Evolutionary conservation across 83 land plant species (phyloP).

Genomic region (Larix sibirica): DNA sequence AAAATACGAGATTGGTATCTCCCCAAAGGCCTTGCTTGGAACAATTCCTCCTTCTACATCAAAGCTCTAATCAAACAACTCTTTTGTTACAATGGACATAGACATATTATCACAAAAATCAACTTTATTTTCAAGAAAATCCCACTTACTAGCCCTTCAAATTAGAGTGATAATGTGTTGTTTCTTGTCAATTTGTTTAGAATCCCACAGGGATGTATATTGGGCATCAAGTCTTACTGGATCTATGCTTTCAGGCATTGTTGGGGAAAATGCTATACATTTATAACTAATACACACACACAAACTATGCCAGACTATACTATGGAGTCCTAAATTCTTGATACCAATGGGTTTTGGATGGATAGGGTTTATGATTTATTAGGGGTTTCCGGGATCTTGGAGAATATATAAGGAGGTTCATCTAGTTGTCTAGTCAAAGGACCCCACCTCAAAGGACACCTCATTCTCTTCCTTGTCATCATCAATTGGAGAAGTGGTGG

Average conservation of each 20-base stretch:
- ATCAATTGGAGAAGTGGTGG: too few species aligned
- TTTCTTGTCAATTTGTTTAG: not conserved
- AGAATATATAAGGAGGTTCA: too few species aligned
- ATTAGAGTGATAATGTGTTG: conserved; percentile 4
- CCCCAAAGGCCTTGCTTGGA: conserved; percentile 11
- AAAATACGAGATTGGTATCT: not conserved
- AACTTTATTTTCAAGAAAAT: conserved; percentile 2
- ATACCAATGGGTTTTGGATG: too few species aligned
- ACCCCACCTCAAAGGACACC: too few species aligned
- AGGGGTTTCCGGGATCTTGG: too few species aligned
- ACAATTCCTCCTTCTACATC: conserved; percentile 8
- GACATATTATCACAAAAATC: not conserved
- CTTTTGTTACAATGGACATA: not conserved
- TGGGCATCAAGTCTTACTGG: not conserved
- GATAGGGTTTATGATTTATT: too few species aligned
- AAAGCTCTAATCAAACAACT: conserved; percentile 12
- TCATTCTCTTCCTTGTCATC: too few species aligned
- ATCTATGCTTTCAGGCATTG: too few species aligned
- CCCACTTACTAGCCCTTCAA: conserved; percentile 11
- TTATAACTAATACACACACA: too few species aligned
- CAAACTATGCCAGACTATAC: too few species aligned
- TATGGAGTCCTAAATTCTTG: too few species aligned
- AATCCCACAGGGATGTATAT: not conserved
- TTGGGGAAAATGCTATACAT: not conserved
- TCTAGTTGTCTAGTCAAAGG: too few species aligned